phyloP scores from a whole-genome alignment of 352 stramenopile species.

The Blastocystis sp. region DNA sequence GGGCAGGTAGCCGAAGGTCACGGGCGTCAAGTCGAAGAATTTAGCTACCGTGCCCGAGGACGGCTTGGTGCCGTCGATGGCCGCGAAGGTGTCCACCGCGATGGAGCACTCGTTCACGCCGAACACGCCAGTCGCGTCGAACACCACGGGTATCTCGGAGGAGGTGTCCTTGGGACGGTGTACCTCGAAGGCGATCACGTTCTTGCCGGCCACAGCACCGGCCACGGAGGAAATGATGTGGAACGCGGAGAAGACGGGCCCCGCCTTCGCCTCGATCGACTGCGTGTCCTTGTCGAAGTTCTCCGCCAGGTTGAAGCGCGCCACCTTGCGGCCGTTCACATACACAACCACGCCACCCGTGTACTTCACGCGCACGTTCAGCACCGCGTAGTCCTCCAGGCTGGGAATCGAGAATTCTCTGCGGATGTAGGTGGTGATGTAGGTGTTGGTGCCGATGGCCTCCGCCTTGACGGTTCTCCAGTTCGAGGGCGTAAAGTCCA shows the following conservation, averaged over 20 bases:
- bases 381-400: slow-evolving; percentile 16
- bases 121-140: slow-evolving; percentile 36
- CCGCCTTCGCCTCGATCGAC: neutral
- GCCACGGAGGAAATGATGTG: neutral
- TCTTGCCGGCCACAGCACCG: neutral
- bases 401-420: neutral
- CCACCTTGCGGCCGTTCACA: slow-evolving; percentile 3
- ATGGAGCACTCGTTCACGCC: slow-evolving; percentile 42
- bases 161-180: neutral
- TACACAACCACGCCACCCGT: slow-evolving; percentile 34
- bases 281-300: neutral
- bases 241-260: slow-evolving; percentile 13
- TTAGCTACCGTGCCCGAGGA: neutral
- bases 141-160: neutral
- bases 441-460: neutral
- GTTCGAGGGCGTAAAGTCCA: slow-evolving; percentile 20
- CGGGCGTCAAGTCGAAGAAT: slow-evolving; percentile 19
- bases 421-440: slow-evolving; percentile 23
- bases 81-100: neutral
- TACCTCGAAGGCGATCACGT: slow-evolving; percentile 27
- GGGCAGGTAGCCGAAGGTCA: slow-evolving; percentile 6
- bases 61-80: neutral
- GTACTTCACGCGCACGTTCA: slow-evolving; percentile 53
- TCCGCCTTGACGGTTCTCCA: slow-evolving; percentile 20
- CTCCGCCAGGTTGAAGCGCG: slow-evolving; percentile 31